Percentiles rank a stretch among this genome's conserved stretches.
Conservation (phyloP, 2,329 filamentous ascomycete genomes). For the Colletotrichum trifolii region DNA sequence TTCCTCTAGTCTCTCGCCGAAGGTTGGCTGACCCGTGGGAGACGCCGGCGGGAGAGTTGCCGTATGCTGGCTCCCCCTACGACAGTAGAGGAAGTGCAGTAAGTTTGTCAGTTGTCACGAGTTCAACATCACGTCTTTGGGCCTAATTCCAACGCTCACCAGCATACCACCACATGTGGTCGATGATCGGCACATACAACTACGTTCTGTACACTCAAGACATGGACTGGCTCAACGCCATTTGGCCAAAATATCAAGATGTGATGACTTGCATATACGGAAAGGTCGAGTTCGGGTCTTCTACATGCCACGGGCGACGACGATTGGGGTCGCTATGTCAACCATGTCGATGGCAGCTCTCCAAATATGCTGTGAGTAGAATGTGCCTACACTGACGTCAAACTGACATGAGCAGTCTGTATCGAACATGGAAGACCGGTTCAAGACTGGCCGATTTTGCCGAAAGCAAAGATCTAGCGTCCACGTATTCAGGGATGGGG, state of each 20-base stretch:
- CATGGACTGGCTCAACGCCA: constrained; percentile 42
- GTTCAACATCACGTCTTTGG: no score
- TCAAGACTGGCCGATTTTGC: constrained; percentile 40
- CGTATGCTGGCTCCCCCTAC: constrained; percentile 49
- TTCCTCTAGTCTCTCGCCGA: constrained; percentile 42
- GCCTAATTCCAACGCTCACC: no score
- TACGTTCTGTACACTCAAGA: constrained; percentile 57
- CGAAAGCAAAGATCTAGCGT: constrained; percentile 56
- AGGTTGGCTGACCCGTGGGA: no score
- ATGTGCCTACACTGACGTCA: no score
- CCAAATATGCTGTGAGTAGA: constrained; percentile 56
- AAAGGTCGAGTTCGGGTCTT: constrained; percentile 40
- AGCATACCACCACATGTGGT: constrained; percentile 47
- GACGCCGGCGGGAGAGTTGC: constrained; percentile 58
- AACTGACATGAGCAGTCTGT: constrained; percentile 44
- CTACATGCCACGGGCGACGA: constrained; percentile 60
- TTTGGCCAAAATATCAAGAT: no score
- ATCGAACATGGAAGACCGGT: constrained; percentile 64
- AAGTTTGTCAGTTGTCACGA: no score
- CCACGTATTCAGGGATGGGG: constrained; percentile 46
- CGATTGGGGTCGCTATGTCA: constrained; percentile 63
- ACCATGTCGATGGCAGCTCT: constrained; percentile 54
- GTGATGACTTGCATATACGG: constrained; percentile 28
- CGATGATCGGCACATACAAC: constrained; percentile 66
- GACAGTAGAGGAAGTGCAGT: constrained; percentile 33